Conservation (phyloP, 2,329 filamentous ascomycete species). For the Exophiala mesophila region DNA sequence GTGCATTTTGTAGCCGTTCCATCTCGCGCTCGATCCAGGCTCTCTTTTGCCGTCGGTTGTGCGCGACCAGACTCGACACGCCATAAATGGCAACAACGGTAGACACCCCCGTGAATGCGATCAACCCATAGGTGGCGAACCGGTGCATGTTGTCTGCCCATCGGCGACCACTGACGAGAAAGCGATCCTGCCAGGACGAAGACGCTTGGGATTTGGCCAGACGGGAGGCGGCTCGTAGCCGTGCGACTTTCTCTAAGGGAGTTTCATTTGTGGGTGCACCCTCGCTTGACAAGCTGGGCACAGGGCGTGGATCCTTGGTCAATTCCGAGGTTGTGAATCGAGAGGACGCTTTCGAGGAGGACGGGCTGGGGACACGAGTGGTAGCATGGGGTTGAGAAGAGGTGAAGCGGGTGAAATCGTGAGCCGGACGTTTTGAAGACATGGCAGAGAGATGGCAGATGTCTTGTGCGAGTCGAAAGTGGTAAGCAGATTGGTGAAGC, state of each 20-base stretch:
- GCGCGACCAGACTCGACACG: constrained; percentile 60
- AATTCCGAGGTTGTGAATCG: constrained; percentile 1
- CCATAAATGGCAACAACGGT: constrained; percentile 60
- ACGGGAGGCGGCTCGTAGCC: constrained; percentile 62
- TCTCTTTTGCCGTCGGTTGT: constrained; percentile 60
- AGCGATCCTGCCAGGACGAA: constrained; percentile 52
- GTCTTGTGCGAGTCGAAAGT: neutral
- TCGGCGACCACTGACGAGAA: constrained; percentile 49
- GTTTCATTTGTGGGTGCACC: constrained; percentile 49
- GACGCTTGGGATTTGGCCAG: constrained; percentile 59
- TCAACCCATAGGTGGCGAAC: constrained; percentile 55
- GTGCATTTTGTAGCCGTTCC: constrained; percentile 39
- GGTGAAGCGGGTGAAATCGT: constrained; percentile 47
- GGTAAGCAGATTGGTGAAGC: too few species aligned
- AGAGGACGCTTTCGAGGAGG: constrained; percentile 17
- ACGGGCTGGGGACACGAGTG: constrained; percentile 2
- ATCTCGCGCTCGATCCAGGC: constrained; percentile 55
- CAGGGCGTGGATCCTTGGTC: constrained; percentile 13
- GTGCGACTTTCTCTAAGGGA: constrained; percentile 63
- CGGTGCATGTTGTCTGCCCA: constrained; percentile 60
- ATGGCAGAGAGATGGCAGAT: constrained; percentile 28
- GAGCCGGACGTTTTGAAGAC: constrained; percentile 42
- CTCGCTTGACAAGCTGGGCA: constrained; percentile 19
- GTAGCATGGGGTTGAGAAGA: constrained; percentile 47
- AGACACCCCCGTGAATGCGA: constrained; percentile 55